These are phyloP conservation scores for Byssothecium circinans DNA, from an alignment of 2,329 filamentous ascomycete species.

Conservation along the genomic window DNA sequence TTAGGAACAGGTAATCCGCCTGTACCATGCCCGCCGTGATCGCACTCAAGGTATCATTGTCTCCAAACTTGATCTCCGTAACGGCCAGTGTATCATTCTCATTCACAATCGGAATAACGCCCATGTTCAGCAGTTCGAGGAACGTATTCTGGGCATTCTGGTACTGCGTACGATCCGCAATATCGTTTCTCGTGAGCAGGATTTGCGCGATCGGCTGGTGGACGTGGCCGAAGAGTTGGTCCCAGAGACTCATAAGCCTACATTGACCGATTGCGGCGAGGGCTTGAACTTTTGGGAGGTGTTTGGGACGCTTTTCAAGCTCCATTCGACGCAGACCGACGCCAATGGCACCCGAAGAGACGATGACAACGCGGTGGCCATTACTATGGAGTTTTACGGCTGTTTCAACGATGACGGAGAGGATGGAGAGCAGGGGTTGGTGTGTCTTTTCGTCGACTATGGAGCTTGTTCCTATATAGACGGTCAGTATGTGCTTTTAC, in stretches of 20 bases:
- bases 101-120: slow-evolving; percentile 97
- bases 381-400: slow-evolving; percentile 83
- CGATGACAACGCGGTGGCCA: slow-evolving; percentile 92
- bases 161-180: slow-evolving; percentile 93
- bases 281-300: slow-evolving; percentile 87
- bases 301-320: slow-evolving; percentile 81
- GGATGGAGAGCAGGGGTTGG: slow-evolving; percentile 85
- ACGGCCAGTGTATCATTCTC: slow-evolving; percentile 98
- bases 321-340: slow-evolving; percentile 91
- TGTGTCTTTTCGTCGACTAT: slow-evolving; percentile 96
- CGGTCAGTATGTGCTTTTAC: slow-evolving; percentile 24
- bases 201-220: slow-evolving; percentile 93
- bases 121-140: slow-evolving; percentile 85
- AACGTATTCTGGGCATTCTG: slow-evolving; percentile 97
- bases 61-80: slow-evolving; percentile 98
- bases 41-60: slow-evolving; percentile 95
- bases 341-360: slow-evolving; percentile 95
- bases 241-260: slow-evolving; percentile 92
- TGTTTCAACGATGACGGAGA: slow-evolving; percentile 92
- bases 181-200: slow-evolving; percentile 90
- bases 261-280: slow-evolving; percentile 96
- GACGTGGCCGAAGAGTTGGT: slow-evolving; percentile 84
- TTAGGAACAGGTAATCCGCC: slow-evolving; percentile 93
- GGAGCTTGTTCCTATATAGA: slow-evolving; percentile 82
- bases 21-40: slow-evolving; percentile 98